A percentile compares a stretch with the other conserved stretches of the same genome.
These are phyloP conservation scores for Colletotrichum echinochloae DNA, from an alignment of 2,329 filamentous ascomycete species.

Conservation along the genomic window DNA sequence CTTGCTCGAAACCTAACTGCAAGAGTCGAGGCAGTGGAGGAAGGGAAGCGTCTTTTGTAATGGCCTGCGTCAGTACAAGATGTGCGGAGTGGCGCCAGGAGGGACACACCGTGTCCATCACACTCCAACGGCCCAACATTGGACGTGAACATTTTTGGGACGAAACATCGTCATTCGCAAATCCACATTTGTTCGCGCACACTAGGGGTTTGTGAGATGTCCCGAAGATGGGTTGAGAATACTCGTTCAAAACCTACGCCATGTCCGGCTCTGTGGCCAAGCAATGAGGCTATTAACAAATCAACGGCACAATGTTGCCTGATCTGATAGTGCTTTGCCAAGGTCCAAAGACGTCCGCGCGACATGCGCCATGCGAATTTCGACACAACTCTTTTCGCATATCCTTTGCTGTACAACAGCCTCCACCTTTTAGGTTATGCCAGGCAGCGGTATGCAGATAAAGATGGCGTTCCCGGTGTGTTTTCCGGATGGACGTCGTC, in stretches of 20 bases:
- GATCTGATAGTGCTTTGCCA: not conserved
- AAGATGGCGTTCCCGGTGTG: not conserved
- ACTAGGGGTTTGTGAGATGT: not conserved
- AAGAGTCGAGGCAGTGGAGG: too few relatives aligned
- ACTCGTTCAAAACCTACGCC: not conserved
- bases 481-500: not conserved
- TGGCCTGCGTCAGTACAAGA: not conserved
- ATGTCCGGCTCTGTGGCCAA: not conserved
- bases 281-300: not conserved
- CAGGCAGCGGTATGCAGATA: not conserved
- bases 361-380: not conserved
- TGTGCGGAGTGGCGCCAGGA: not conserved
- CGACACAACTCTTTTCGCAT: not conserved
- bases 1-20: not conserved
- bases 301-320: not conserved
- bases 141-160: not conserved
- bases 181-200: not conserved
- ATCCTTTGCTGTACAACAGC: not conserved
- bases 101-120: too few relatives aligned
- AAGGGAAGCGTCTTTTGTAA: not conserved
- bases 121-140: not conserved
- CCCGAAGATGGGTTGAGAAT: not conserved
- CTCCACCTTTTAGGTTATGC: not conserved
- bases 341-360: not conserved
- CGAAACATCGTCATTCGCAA: not conserved